Conservation (phyloP, 2,329 filamentous ascomycete genomes). For the Amesomyces nigricolor region DNA sequence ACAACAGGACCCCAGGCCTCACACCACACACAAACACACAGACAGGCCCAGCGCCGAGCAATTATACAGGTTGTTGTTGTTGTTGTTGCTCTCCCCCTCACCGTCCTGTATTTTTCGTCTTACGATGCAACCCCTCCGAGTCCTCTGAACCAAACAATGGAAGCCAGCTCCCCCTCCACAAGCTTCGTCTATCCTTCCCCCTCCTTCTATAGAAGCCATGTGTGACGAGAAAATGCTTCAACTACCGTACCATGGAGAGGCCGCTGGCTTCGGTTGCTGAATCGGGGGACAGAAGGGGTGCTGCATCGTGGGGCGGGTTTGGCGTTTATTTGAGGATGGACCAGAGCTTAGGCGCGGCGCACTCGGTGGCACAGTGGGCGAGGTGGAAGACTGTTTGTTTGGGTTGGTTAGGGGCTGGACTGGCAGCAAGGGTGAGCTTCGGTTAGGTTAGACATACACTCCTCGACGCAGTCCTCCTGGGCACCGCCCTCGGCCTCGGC, state of each 20-base stretch:
- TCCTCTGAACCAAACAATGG: conserved; percentile 1
- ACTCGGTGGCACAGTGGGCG: conserved; percentile 86
- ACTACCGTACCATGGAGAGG: conserved; percentile 4
- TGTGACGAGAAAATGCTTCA: conserved; percentile 12
- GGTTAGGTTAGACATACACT: conserved; percentile 63
- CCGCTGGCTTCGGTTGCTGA: conserved; percentile 6
- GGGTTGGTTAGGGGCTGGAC: neutral
- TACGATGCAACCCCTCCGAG: neutral
- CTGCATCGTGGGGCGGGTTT: conserved; percentile 5
- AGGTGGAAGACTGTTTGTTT: conserved; percentile 86
- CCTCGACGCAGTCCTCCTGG: conserved; percentile 96
- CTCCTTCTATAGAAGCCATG: conserved; percentile 16
- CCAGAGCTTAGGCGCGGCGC: conserved; percentile 95
- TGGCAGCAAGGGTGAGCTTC: neutral
- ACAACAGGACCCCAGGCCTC: conserved; percentile 11
- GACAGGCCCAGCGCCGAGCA: neutral
- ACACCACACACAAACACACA: neutral
- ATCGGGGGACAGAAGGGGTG: neutral
- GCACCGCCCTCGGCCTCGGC: conserved; percentile 59
- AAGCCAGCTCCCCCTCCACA: neutral
- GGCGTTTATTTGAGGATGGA: conserved; percentile 73
- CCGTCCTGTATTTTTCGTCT: conserved; percentile 1
- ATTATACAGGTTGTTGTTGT: conserved; percentile 17
- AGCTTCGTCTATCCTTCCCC: conserved; percentile 13
- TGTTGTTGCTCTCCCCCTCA: neutral